These are phyloP conservation scores for Lizonia empirigonia DNA, from an alignment of 2,329 filamentous ascomycete genomes.

Conservation along the genomic window DNA sequence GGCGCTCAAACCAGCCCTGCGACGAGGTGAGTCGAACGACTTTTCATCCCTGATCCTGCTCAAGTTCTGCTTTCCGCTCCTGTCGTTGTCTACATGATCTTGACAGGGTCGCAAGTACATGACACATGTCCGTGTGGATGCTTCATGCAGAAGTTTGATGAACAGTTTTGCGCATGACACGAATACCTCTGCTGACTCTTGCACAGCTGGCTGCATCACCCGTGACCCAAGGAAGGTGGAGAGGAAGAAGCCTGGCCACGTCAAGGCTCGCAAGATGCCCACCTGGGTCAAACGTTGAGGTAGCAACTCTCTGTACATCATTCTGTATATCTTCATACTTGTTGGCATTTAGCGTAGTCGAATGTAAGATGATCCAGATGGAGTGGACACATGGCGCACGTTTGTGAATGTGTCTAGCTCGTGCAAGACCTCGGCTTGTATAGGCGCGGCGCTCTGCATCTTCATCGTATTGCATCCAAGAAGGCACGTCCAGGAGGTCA, in stretches of 20 bases:
- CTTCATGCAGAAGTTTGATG: conserved; percentile 11
- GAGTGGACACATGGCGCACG: not conserved
- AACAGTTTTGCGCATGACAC: not conserved
- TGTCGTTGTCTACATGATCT: conserved; percentile 3
- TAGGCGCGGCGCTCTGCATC: no score
- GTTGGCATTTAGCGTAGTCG: conserved; percentile 22
- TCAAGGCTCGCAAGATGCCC: conserved; percentile 98
- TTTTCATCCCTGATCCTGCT: conserved; percentile 12
- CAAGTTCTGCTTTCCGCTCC: not conserved
- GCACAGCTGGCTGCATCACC: conserved; percentile 84
- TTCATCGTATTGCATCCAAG: no score
- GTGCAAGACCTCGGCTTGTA: not conserved
- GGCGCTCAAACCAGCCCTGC: conserved; percentile 81
- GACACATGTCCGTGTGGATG: not conserved
- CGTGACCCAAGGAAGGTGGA: conserved; percentile 91
- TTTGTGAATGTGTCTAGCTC: not conserved
- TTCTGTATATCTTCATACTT: conserved; percentile 20
- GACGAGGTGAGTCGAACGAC: conserved; percentile 73
- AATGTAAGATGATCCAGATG: conserved; percentile 16
- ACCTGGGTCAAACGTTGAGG: conserved; percentile 87
- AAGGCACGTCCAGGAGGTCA: no score
- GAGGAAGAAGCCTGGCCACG: conserved; percentile 94
- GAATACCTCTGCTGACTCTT: conserved; percentile 50
- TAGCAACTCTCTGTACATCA: conserved; percentile 28
- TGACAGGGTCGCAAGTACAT: not conserved